Percentiles rank a stretch among this genome's conserved stretches.
Evolutionary conservation across 352 stramenopile species (phyloP).

Genomic region (Globisporangium alternatum): DNA sequence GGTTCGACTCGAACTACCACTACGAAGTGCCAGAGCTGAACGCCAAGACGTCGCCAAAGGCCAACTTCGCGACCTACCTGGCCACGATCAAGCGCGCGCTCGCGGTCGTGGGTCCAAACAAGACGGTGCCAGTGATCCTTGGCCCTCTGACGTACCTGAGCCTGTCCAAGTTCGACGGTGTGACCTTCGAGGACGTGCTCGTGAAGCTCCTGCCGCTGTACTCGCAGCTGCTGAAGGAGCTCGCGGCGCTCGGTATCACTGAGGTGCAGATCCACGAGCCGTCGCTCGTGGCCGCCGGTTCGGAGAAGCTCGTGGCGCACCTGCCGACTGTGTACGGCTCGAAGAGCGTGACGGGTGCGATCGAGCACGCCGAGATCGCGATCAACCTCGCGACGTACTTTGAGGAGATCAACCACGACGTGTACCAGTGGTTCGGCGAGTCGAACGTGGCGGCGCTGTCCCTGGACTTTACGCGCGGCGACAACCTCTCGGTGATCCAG

Average conservation of each 20-base stretch:
- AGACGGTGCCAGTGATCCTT: slow-evolving; percentile 79
- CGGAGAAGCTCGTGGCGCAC: slow-evolving; percentile 50
- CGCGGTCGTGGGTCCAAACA: slow-evolving; percentile 71
- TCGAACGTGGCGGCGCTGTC: slow-evolving; percentile 78
- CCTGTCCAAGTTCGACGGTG: slow-evolving; percentile 80
- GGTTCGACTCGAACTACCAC: slow-evolving; percentile 95
- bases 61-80: slow-evolving; percentile 84
- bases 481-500: slow-evolving; percentile 78
- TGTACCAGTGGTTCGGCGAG: slow-evolving; percentile 88
- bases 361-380: slow-evolving; percentile 56
- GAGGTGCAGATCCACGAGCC: slow-evolving; percentile 93
- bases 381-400: slow-evolving; percentile 88
- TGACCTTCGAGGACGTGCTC: slow-evolving; percentile 66
- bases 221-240: slow-evolving; percentile 64
- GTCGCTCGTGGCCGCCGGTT: slow-evolving; percentile 77
- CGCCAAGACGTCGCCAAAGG: slow-evolving; percentile 55
- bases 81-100: slow-evolving; percentile 74
- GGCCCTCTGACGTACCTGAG: slow-evolving; percentile 81
- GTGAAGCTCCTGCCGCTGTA: slow-evolving; percentile 79
- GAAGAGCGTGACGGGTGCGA: slow-evolving; percentile 47
- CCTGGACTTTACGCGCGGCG: slow-evolving; percentile 90
- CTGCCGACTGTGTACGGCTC: slow-evolving; percentile 65
- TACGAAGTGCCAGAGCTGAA: slow-evolving; percentile 93
- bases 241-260: slow-evolving; percentile 68
- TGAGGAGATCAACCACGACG: slow-evolving; percentile 83